Evolutionary conservation across 352 stramenopile species (phyloP).

Genomic region (Aphanomyces invadans): DNA sequence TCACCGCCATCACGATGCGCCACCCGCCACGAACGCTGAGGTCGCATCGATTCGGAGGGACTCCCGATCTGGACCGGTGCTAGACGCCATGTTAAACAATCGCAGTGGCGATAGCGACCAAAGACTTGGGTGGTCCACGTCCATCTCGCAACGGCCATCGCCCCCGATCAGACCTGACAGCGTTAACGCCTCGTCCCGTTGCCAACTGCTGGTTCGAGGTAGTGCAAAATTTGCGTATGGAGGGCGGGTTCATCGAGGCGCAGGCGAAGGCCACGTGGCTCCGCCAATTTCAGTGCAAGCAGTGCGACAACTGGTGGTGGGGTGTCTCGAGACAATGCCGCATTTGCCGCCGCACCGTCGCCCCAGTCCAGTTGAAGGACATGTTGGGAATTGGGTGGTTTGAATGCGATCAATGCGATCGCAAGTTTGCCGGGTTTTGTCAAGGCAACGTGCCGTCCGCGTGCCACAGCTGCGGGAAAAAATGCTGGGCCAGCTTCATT

Average conservation of each 20-base stretch:
- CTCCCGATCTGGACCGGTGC: too few relatives aligned
- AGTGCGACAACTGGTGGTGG: not conserved
- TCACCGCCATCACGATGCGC: too few relatives aligned
- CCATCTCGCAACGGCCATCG: too few relatives aligned
- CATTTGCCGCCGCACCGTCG: not conserved
- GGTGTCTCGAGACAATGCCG: not conserved
- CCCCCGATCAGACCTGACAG: too few relatives aligned
- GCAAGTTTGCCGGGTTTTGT: constrained; percentile 12
- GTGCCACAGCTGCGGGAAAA: not conserved
- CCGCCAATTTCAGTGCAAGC: not conserved
- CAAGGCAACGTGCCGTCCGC: not conserved
- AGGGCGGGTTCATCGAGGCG: not conserved
- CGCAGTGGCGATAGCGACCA: too few relatives aligned
- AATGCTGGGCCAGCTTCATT: not conserved
- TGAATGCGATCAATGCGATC: not conserved
- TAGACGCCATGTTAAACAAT: too few relatives aligned
- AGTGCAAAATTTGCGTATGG: too few relatives aligned
- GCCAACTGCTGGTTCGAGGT: too few relatives aligned
- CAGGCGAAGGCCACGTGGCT: not conserved
- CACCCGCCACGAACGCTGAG: too few relatives aligned
- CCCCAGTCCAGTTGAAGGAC: not conserved
- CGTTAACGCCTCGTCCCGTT: too few relatives aligned
- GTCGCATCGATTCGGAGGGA: too few relatives aligned
- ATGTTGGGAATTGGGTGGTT: not conserved
- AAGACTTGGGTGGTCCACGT: too few relatives aligned